These are phyloP conservation scores for Hirsutella rhossiliensis DNA, from an alignment of 2,329 filamentous ascomycete species.

Conservation along the genomic window DNA sequence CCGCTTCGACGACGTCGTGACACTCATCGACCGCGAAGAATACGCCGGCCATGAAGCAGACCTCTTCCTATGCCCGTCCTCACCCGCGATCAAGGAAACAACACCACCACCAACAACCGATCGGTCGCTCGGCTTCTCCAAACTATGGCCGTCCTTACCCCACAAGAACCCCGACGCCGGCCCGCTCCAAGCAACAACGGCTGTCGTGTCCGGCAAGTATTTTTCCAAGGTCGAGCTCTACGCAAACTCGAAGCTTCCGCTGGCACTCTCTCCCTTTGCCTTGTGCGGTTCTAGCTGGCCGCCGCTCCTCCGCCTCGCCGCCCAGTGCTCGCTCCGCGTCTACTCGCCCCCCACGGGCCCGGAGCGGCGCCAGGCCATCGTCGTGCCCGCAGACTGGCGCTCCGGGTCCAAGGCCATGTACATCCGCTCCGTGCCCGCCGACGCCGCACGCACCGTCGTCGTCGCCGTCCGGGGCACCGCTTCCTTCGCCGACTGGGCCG, in stretches of 20 bases:
- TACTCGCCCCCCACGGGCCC: conserved; percentile 53
- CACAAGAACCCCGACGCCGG: too few species aligned
- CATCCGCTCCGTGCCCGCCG: conserved; percentile 68
- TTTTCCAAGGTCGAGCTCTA: conserved; percentile 72
- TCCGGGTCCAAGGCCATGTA: conserved; percentile 77
- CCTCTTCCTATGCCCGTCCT: conserved; percentile 29
- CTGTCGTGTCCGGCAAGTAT: conserved; percentile 36
- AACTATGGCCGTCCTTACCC: background rate
- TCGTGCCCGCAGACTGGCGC: conserved; percentile 60
- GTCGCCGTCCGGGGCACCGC: conserved; percentile 75
- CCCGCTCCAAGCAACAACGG: conserved; percentile 1
- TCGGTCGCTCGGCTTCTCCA: background rate
- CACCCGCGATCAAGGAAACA: conserved; percentile 1
- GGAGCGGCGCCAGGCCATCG: conserved; percentile 54
- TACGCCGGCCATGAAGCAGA: conserved; percentile 41
- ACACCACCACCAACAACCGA: too few species aligned
- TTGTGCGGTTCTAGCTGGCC: conserved; percentile 45
- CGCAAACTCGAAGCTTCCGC: conserved; percentile 62
- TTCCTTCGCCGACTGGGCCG: conserved; percentile 75
- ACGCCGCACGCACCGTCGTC: conserved; percentile 66
- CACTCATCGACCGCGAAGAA: conserved; percentile 55
- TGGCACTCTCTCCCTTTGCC: conserved; percentile 53
- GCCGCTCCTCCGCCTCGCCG: conserved; percentile 66
- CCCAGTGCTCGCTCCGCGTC: conserved; percentile 63
- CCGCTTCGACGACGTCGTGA: conserved; percentile 57